Conservation (phyloP, 140 eudicot species). For the Senecio squalidus region DNA sequence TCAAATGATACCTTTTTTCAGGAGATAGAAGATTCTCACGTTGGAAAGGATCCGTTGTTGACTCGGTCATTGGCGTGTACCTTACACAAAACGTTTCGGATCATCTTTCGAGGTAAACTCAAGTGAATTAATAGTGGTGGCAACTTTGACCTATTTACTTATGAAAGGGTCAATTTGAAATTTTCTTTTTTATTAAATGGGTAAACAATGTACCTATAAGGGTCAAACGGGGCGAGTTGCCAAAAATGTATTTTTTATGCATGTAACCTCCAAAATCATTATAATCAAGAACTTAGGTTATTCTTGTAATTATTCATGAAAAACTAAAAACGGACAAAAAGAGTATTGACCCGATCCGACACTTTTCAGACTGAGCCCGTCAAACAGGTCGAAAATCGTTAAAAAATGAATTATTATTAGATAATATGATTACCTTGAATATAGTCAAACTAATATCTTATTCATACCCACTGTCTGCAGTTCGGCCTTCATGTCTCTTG, state of each 20-base stretch:
- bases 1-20: constrained; percentile 21
- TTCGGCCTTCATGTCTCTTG: constrained; percentile 93
- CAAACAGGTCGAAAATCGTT: no score
- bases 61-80: constrained; percentile 93
- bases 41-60: constrained; percentile 99
- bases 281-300: neutral
- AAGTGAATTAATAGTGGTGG: neutral
- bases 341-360: no score
- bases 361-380: no score
- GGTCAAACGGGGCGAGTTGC: constrained; percentile 6
- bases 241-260: neutral
- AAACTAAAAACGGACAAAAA: neutral
- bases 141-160: neutral
- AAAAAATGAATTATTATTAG: no score
- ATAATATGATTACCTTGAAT: no score
- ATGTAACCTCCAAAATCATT: neutral
- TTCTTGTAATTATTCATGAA: neutral
- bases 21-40: constrained; percentile 82
- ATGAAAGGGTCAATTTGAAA: neutral
- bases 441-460: neutral
- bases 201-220: no score
- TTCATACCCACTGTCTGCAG: constrained; percentile 42
- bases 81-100: constrained; percentile 98
- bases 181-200: no score
- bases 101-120: constrained; percentile 85